These are phyloP conservation scores for Brassica napus DNA, from an alignment of 345 rosid species.

Conservation along the genomic window Da-Ae NC_063437.1:311501-312000, in stretches of 20 bases:
- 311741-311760: slow-evolving; percentile 98
- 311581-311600: slow-evolving; percentile 77
- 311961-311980: neutral
- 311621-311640: neutral
- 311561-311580: slow-evolving; percentile 79
- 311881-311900: slow-evolving; percentile 27
- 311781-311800: slow-evolving; percentile 50
- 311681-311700: slow-evolving; percentile 71
- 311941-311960: neutral
- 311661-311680: neutral
- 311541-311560: slow-evolving; percentile 83
- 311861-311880: neutral
- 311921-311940: neutral
- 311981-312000: neutral
- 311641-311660: neutral
- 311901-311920: neutral
- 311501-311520: slow-evolving; percentile 84
- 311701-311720: slow-evolving; percentile 99
- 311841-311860: neutral
- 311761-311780: slow-evolving; percentile 92
- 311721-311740: slow-evolving; percentile 98
- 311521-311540: slow-evolving; percentile 88
- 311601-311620: slow-evolving; percentile 15
- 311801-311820: slow-evolving; percentile 3
- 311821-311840: neutral